These are phyloP conservation scores for Pleurotus djamor DNA, from an alignment of 768 basidiomycete species.

Conservation along the genomic window DNA sequence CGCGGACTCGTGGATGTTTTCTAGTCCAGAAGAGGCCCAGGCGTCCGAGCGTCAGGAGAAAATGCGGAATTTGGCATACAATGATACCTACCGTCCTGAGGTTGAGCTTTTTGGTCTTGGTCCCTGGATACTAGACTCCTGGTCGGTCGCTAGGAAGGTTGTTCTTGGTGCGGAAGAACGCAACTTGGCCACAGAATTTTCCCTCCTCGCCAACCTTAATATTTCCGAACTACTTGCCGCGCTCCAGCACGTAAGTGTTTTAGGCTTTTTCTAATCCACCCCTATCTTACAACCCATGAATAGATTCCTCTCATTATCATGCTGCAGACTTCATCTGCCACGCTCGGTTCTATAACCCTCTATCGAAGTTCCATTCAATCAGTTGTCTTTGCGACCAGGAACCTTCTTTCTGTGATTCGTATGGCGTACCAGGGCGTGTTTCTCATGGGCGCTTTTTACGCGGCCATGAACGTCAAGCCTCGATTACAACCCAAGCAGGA, in stretches of 20 bases:
- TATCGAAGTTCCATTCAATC: conserved; percentile 79
- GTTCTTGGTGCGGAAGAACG: conserved; percentile 56
- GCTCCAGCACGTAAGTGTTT: conserved; percentile 65
- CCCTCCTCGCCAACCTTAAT: conserved; percentile 55
- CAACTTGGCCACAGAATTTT: conserved; percentile 24
- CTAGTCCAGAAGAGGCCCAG: conserved; percentile 55
- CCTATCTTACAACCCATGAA: conserved; percentile 7
- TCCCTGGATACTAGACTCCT: conserved; percentile 81
- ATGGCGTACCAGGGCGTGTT: conserved; percentile 88
- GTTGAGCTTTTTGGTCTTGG: conserved; percentile 80
- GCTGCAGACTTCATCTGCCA: conserved; percentile 68
- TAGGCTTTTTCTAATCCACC: conserved; percentile 15
- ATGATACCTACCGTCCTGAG: conserved; percentile 76
- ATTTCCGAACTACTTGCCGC: conserved; percentile 62
- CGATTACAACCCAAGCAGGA: conserved; percentile 61
- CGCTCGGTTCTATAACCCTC: conserved; percentile 78
- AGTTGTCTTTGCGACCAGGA: conserved; percentile 62
- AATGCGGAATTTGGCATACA: conserved; percentile 73
- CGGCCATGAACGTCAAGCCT: conserved; percentile 70
- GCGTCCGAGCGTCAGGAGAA: conserved; percentile 71
- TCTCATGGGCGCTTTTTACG: conserved; percentile 83
- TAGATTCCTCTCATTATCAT: conserved; percentile 77
- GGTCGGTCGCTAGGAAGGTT: conserved; percentile 63
- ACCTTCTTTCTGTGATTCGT: conserved; percentile 58
- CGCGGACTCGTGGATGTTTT: conserved; percentile 33